Percentiles rank a stretch among this genome's conserved stretches.
These are phyloP conservation scores for Fusarium illudens DNA, from an alignment of 2,329 filamentous ascomycete genomes.

Conservation along the genomic window DNA sequence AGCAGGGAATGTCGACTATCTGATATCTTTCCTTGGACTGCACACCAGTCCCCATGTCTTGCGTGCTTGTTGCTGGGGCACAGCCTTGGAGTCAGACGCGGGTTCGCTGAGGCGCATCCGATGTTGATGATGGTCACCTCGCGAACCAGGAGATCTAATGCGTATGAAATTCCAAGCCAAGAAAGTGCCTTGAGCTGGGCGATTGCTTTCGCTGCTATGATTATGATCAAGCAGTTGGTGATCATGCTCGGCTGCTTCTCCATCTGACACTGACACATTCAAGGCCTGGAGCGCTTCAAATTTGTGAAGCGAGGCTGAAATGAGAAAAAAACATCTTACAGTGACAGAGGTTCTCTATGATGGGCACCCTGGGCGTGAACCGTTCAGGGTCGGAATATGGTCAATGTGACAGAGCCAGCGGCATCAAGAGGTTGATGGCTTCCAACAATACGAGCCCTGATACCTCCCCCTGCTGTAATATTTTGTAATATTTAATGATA, in stretches of 20 bases:
- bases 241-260: neutral
- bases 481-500: neutral
- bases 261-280: neutral
- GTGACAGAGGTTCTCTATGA: neutral
- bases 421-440: neutral
- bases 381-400: neutral
- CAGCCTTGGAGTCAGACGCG: neutral
- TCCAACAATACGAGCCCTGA: neutral
- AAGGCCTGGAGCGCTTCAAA: neutral
- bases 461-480: neutral
- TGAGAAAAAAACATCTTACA: neutral
- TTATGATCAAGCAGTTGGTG: neutral
- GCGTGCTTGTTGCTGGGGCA: neutral
- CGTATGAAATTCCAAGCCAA: neutral
- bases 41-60: neutral
- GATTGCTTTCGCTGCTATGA: neutral
- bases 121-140: neutral
- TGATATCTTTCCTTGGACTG: neutral
- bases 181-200: neutral
- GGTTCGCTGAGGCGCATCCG: neutral
- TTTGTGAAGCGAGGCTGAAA: neutral
- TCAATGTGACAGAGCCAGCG: neutral
- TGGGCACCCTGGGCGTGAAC: neutral
- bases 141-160: neutral
- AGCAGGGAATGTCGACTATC: conserved; percentile 39